A percentile compares a stretch with the other conserved stretches of the same genome.
These are phyloP conservation scores for Aspergillus brunneoviolaceus DNA, from an alignment of 2,329 filamentous ascomycete genomes.

Conservation along the genomic window DNA sequence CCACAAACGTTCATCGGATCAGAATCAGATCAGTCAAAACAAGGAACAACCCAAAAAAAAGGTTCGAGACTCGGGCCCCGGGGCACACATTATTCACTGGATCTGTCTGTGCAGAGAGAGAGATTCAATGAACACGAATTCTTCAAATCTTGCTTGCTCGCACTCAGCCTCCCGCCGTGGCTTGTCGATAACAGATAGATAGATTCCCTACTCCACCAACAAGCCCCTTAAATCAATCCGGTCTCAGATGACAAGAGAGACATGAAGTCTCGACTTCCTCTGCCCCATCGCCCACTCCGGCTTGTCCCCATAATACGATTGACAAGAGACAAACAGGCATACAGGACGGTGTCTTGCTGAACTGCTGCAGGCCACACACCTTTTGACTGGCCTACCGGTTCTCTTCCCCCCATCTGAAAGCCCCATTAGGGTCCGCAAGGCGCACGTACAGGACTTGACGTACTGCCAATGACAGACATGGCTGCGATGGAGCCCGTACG, in stretches of 20 bases:
- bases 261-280: background rate
- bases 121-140: background rate
- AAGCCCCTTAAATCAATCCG: background rate
- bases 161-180: background rate
- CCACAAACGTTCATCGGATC: background rate
- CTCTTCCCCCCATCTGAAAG: background rate
- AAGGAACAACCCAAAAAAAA: background rate
- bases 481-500: slow-evolving; percentile 1
- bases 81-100: background rate
- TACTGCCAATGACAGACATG: slow-evolving; percentile 4
- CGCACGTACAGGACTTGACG: slow-evolving; percentile 2
- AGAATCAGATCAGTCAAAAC: background rate
- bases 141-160: background rate
- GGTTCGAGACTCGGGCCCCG: background rate
- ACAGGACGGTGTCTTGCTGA: background rate
- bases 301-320: background rate
- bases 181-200: background rate
- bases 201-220: background rate
- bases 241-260: background rate
- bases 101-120: background rate
- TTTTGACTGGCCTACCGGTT: background rate
- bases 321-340: background rate
- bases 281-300: background rate
- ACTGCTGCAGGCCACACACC: background rate
- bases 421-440: slow-evolving; percentile 9